Base-by-base conservation (phyloP, 352 stramenopile species). In the Globisporangium emineosum region DNA sequence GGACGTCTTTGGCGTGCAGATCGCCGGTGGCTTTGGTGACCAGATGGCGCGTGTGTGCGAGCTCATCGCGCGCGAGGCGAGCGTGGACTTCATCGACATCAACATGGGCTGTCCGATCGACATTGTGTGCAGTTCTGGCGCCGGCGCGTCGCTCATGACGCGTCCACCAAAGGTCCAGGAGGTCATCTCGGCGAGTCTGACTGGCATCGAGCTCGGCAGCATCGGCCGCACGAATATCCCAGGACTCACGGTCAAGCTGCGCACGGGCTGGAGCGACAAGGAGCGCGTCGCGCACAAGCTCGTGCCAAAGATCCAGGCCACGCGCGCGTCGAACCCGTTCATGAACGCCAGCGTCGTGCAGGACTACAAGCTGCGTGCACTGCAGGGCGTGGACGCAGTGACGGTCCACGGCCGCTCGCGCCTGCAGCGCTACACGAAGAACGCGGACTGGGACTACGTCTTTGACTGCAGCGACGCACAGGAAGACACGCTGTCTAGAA, bases 71-170 rank as follows among this genome's bases (percentile, higher is more conserved):
- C 89, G 90, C 19, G 90, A 99, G 70, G 90, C 86, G 43, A 80
- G 96, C 32, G 79, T 99, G 25, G 96, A 99, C 80, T 99, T 99
- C 83, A 86, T 99, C 33, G 98, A 99, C 79, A 91, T 99, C 69
- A 99, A 99, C 85, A 93, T 99, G 75, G 97, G 98, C 51, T 99
- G 98, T 77, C 98, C 98, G 13, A 98, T 99, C 63, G 98, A 99
- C 74, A 74, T 99, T 33, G 86, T 97, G 64, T 94, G 84, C 57
- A 77, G 83, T 55, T 66, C 85, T 45, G 91, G 91, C 23, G 90
- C 93, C 23, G 98, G 98, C 21, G 89, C 96, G 7, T 83, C 91
- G 43, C 78, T 99, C 35, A 98, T 99, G 97, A 93, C 88, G 30
- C 81, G 91, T 19, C 85, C 94, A 9, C 90, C 90, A 27, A 91